Conservation (phyloP, 768 basidiomycete species). For the Tricholoma matsutake region DNA sequence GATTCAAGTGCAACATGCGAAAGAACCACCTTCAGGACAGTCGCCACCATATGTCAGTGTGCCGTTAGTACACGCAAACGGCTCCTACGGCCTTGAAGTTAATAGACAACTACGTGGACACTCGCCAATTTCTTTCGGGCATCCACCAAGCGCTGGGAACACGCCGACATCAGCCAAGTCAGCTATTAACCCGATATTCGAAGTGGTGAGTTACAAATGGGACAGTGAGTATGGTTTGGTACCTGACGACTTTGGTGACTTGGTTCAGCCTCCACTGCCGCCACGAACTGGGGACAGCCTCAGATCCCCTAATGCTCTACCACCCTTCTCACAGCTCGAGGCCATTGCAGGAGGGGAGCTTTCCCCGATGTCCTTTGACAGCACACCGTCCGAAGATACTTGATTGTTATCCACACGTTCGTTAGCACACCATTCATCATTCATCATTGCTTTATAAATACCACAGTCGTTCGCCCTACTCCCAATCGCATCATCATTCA, state of each 20-base stretch:
- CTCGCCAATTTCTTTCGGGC: slow-evolving; percentile 51
- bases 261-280: slow-evolving; percentile 53
- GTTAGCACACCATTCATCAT: slow-evolving; percentile 16
- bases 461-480: slow-evolving; percentile 20
- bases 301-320: slow-evolving; percentile 22
- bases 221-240: slow-evolving; percentile 34
- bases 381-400: slow-evolving; percentile 44
- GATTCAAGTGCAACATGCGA: slow-evolving; percentile 45
- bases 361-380: slow-evolving; percentile 68
- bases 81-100: slow-evolving; percentile 46
- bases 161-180: slow-evolving; percentile 67
- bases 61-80: slow-evolving; percentile 35
- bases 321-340: slow-evolving; percentile 76
- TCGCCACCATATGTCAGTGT: slow-evolving; percentile 37
- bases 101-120: slow-evolving; percentile 49
- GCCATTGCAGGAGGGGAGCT: slow-evolving; percentile 81
- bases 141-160: slow-evolving; percentile 58
- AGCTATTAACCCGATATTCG: slow-evolving; percentile 83
- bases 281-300: slow-evolving; percentile 35
- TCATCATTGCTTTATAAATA: slow-evolving; percentile 14
- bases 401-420: slow-evolving; percentile 28
- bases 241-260: slow-evolving; percentile 31
- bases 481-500: slow-evolving; percentile 24
- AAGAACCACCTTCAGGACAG: slow-evolving; percentile 33
- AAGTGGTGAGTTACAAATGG: slow-evolving; percentile 71